A percentile compares a stretch with the other conserved stretches of the same genome.
These are phyloP conservation scores for Mycena capillaripes DNA, from an alignment of 768 basidiomycete species.

Conservation along the genomic window DNA sequence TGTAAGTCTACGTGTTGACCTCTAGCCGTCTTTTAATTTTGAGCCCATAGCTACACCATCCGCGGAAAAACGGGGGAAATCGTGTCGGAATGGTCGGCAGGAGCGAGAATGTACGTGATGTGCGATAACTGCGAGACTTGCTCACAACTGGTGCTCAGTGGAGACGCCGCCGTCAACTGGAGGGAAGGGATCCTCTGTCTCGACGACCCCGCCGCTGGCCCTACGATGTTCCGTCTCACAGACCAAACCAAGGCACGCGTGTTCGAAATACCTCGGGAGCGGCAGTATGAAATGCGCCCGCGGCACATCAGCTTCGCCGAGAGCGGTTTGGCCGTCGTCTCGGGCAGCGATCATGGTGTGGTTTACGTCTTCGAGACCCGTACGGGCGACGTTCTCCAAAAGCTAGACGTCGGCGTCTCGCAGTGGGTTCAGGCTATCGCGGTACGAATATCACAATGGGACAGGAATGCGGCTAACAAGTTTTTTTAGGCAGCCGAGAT, in stretches of 20 bases:
- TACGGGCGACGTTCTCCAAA: not conserved
- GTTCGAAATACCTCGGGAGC: not conserved
- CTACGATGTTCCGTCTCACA: slow-evolving; percentile 10
- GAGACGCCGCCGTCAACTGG: not conserved
- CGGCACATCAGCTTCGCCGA: not conserved
- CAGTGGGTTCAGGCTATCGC: not conserved
- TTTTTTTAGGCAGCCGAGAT: not conserved
- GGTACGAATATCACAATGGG: not conserved
- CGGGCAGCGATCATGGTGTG: slow-evolving; percentile 22
- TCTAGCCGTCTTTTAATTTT: not conserved
- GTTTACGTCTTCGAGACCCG: slow-evolving; percentile 20
- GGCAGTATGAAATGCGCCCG: not conserved
- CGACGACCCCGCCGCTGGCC: slow-evolving; percentile 15
- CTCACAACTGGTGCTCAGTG: not conserved
- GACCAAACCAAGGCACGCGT: not conserved
- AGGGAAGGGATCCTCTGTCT: slow-evolving; percentile 11
- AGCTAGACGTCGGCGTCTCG: not conserved
- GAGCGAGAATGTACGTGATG: slow-evolving; percentile 4
- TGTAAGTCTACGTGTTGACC: not conserved
- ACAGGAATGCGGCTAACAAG: not conserved
- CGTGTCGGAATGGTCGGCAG: not conserved
- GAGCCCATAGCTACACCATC: not conserved
- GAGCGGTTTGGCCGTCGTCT: not conserved
- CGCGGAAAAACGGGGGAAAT: slow-evolving; percentile 1
- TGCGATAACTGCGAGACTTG: not conserved